Conservation (phyloP, 805 yeast genomes). For the Wickerhamiella alocasiicola region DNA sequence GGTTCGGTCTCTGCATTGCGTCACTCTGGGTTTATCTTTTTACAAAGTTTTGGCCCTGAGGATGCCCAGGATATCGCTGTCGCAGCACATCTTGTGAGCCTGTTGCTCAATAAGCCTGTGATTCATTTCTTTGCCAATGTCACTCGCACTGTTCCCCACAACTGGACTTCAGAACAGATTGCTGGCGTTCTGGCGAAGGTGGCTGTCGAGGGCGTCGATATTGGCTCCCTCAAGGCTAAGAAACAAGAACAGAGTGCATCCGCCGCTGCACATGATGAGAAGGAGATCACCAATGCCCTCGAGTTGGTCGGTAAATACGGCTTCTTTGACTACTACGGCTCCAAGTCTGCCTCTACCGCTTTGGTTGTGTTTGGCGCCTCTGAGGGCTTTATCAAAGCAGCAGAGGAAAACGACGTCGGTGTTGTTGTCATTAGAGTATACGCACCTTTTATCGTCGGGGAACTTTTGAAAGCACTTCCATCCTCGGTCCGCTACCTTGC, state of each 20-base stretch:
- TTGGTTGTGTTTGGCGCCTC: slow-evolving; percentile 55
- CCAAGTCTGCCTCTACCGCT: slow-evolving; percentile 35
- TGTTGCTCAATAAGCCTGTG: slow-evolving; percentile 40
- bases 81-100: slow-evolving; percentile 47
- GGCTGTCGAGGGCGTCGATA: slow-evolving; percentile 16
- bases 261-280: slow-evolving; percentile 15
- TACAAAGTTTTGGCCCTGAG: slow-evolving; percentile 50
- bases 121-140: slow-evolving; percentile 49
- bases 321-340: slow-evolving; percentile 35
- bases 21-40: slow-evolving; percentile 49
- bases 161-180: slow-evolving; percentile 19
- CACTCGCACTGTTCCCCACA: slow-evolving; percentile 15
- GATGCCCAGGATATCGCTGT: slow-evolving; percentile 45
- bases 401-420: slow-evolving; percentile 30
- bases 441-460: slow-evolving; percentile 57
- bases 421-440: slow-evolving; percentile 49
- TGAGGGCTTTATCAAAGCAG: slow-evolving; percentile 29
- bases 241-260: not conserved
- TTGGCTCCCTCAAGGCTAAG: slow-evolving; percentile 10
- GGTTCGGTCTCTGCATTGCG: slow-evolving; percentile 59
- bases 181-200: slow-evolving; percentile 20
- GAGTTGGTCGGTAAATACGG: slow-evolving; percentile 29
- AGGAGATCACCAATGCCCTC: slow-evolving; percentile 25
- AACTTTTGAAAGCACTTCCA: slow-evolving; percentile 42
- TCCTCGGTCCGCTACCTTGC: slow-evolving; percentile 42